A percentile compares a stretch with the other conserved stretches of the same genome.
phyloP scores from a whole-genome alignment of 1,139 yeast genomes.

The Saccharomyces hybrid region DNA sequence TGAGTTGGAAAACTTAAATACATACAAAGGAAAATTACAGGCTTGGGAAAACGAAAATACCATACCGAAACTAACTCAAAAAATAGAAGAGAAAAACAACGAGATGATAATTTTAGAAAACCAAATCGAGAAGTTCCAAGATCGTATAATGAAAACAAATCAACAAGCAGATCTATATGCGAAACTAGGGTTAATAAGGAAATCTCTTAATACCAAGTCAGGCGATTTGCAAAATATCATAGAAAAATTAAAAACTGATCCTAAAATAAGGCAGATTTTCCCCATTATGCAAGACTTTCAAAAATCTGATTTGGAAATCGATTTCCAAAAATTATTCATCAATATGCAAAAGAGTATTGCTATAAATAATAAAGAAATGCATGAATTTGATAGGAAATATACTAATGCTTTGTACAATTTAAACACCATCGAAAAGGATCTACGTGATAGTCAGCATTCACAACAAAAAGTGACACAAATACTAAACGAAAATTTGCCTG shows the following conservation, averaged over 20 bases:
- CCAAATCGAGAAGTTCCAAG: conserved; percentile 48
- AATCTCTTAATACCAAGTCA: conserved; percentile 16
- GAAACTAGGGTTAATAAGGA: conserved; percentile 39
- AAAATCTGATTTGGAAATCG: conserved; percentile 15
- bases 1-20: conserved; percentile 13
- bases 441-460: conserved; percentile 6
- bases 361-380: conserved; percentile 10
- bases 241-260: conserved; percentile 11
- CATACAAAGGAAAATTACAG: conserved; percentile 29
- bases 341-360: conserved; percentile 19
- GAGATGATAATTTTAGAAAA: conserved; percentile 41
- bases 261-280: conserved; percentile 5
- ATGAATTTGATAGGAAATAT: conserved; percentile 9
- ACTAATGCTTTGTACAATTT: conserved; percentile 18
- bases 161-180: conserved; percentile 55
- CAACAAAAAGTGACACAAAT: conserved; percentile 6
- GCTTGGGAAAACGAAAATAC: conserved; percentile 33
- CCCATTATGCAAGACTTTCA: background rate
- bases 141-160: conserved; percentile 44
- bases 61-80: conserved; percentile 31
- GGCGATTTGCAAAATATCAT: conserved; percentile 13
- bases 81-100: conserved; percentile 38
- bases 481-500: conserved; percentile 27
- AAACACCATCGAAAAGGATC: conserved; percentile 14
- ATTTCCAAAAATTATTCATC: conserved; percentile 17